Conservation (phyloP, 768 basidiomycete species). For the Gloeophyllum trabeum region DNA sequence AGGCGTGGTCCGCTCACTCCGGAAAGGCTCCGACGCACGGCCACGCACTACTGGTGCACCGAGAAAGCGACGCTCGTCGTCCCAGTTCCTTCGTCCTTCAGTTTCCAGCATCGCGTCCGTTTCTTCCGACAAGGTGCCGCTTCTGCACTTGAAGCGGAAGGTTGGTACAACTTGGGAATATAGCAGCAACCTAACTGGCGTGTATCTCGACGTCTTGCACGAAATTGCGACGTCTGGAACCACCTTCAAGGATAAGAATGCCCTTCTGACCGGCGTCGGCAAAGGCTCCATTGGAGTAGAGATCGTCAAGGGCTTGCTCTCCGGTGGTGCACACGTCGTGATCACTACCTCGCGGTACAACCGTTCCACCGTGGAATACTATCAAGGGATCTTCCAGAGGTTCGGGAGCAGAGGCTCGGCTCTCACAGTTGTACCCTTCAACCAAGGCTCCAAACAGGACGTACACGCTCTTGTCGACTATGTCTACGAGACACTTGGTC, state of each 20-base stretch:
- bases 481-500: constrained; percentile 88
- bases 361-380: constrained; percentile 93
- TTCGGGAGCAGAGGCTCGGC: constrained; percentile 94
- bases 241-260: constrained; percentile 98
- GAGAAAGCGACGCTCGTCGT: constrained; percentile 83
- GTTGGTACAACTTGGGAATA: constrained; percentile 95
- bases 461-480: constrained; percentile 97
- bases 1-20: constrained; percentile 88
- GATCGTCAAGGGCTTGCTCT: constrained; percentile 90
- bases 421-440: constrained; percentile 96
- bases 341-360: constrained; percentile 97
- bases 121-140: constrained; percentile 83
- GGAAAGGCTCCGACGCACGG: constrained; percentile 60
- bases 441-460: constrained; percentile 97
- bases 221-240: constrained; percentile 99
- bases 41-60: constrained; percentile 33
- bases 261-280: constrained; percentile 93
- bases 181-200: constrained; percentile 90
- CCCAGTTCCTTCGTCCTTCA: constrained; percentile 93
- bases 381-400: constrained; percentile 95
- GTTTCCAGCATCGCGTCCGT: constrained; percentile 61
- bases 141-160: constrained; percentile 94
- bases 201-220: constrained; percentile 92
- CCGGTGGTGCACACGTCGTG: constrained; percentile 93
- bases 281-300: constrained; percentile 98